Conservation (phyloP, 352 stramenopile genomes). For the Globisporangium echinulatum region DNA sequence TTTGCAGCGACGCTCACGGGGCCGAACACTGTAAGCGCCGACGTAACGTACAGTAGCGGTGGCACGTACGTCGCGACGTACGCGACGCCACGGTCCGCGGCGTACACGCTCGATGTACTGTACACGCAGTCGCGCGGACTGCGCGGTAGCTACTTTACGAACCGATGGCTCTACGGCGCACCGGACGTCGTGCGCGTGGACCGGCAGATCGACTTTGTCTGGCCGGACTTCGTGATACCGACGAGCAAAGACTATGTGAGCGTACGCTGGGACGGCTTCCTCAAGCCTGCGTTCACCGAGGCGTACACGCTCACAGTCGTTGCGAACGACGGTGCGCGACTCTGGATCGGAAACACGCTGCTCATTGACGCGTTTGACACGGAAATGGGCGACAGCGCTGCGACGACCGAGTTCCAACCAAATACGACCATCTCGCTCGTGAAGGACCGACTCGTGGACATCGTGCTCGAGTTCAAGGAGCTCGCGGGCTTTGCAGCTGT, state of each 20-base stretch:
- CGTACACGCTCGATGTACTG: slow-evolving; percentile 84
- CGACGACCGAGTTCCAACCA: slow-evolving; percentile 20
- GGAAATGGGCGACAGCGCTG: slow-evolving; percentile 24
- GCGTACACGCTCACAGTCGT: slow-evolving; percentile 82
- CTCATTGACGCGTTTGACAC: slow-evolving; percentile 55
- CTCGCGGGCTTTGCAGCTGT: slow-evolving; percentile 82
- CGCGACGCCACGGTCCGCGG: slow-evolving; percentile 70
- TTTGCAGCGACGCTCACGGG: slow-evolving; percentile 66
- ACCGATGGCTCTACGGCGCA: slow-evolving; percentile 90
- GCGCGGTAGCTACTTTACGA: slow-evolving; percentile 93
- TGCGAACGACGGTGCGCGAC: slow-evolving; percentile 85
- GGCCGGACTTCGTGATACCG: slow-evolving; percentile 85
- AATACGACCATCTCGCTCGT: slow-evolving; percentile 48
- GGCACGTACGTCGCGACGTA: slow-evolving; percentile 90
- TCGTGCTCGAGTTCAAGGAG: slow-evolving; percentile 93
- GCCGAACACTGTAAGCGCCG: slow-evolving; percentile 39
- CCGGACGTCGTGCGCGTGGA: slow-evolving; percentile 86
- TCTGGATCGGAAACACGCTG: slow-evolving; percentile 69
- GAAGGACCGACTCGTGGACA: slow-evolving; percentile 71
- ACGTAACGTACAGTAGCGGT: slow-evolving; percentile 46
- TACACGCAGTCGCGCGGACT: slow-evolving; percentile 79
- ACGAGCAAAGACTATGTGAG: slow-evolving; percentile 93
- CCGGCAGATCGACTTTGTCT: slow-evolving; percentile 87
- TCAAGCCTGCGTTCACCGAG: slow-evolving; percentile 89
- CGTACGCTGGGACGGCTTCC: slow-evolving; percentile 90